Evolutionary conservation across 2,329 filamentous ascomycete genomes (phyloP).

Genomic region (Aureobasidium sp.): DNA sequence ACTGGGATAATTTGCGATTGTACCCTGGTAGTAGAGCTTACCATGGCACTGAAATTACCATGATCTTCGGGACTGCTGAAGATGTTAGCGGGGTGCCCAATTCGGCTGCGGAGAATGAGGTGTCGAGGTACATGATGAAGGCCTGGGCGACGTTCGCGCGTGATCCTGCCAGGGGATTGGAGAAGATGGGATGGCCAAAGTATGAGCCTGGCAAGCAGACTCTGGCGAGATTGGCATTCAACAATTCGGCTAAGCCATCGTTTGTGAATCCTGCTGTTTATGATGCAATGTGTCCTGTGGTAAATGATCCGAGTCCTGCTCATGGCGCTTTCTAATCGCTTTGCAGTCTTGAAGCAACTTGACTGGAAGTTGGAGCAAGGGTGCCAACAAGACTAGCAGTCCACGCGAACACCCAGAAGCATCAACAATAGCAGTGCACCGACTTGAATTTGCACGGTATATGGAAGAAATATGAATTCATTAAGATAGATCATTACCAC

Average conservation of each 20-base stretch:
- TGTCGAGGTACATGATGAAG: constrained; percentile 22
- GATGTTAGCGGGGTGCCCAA: constrained; percentile 24
- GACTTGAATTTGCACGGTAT: no score
- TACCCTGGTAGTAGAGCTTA: constrained; percentile 43
- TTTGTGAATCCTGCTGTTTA: constrained; percentile 25
- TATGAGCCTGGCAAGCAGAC: constrained; percentile 22
- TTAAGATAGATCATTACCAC: neutral
- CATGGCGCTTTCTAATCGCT: neutral
- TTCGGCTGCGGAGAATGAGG: constrained; percentile 18
- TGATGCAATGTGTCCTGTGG: constrained; percentile 18
- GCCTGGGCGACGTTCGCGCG: constrained; percentile 31
- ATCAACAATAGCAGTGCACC: neutral
- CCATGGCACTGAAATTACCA: constrained; percentile 33
- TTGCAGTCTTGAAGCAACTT: neutral
- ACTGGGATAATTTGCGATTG: constrained; percentile 44
- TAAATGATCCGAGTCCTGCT: neutral
- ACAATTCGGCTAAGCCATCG: constrained; percentile 21
- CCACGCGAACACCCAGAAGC: no score
- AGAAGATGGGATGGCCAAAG: constrained; percentile 32
- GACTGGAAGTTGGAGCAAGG: neutral
- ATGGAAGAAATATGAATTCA: neutral
- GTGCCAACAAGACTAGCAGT: no score
- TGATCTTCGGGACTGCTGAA: constrained; percentile 27
- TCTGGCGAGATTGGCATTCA: constrained; percentile 24
- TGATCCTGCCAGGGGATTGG: constrained; percentile 27